Percentiles rank a stretch among this genome's conserved stretches.
phyloP scores from a whole-genome alignment of 2,329 filamentous ascomycete species.

The Penicillium sp. region DNA sequence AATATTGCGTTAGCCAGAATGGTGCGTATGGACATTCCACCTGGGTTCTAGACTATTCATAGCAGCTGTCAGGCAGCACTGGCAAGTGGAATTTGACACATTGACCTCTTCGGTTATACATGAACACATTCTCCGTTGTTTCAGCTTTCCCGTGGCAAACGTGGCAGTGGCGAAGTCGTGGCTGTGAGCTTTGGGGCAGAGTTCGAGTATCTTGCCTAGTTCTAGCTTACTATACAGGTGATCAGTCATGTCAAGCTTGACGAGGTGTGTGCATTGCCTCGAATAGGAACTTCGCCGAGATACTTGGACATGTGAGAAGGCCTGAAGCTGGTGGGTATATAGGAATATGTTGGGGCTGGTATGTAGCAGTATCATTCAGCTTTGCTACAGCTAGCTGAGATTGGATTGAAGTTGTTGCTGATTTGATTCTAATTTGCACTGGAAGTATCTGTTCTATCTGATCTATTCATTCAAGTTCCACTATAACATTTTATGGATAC shows the following conservation, averaged over 20 bases:
- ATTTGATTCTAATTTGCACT: too few relatives aligned
- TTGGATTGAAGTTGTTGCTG: too few relatives aligned
- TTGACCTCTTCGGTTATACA: background rate
- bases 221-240: background rate
- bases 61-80: background rate
- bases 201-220: background rate
- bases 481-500: too few relatives aligned
- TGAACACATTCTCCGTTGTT: background rate
- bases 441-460: too few relatives aligned
- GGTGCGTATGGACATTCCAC: background rate
- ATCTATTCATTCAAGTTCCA: too few relatives aligned
- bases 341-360: too few relatives aligned
- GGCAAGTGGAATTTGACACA: background rate
- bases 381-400: too few relatives aligned
- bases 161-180: background rate
- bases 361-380: too few relatives aligned
- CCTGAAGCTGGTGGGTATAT: too few relatives aligned
- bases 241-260: background rate
- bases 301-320: too few relatives aligned
- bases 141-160: conserved; percentile 1
- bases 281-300: background rate
- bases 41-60: background rate
- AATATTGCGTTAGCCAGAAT: background rate
- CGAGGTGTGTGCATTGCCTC: background rate
- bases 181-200: background rate